phyloP scores from a whole-genome alignment of 805 yeast genomes.

The Myxozyma sirexii region DNA sequence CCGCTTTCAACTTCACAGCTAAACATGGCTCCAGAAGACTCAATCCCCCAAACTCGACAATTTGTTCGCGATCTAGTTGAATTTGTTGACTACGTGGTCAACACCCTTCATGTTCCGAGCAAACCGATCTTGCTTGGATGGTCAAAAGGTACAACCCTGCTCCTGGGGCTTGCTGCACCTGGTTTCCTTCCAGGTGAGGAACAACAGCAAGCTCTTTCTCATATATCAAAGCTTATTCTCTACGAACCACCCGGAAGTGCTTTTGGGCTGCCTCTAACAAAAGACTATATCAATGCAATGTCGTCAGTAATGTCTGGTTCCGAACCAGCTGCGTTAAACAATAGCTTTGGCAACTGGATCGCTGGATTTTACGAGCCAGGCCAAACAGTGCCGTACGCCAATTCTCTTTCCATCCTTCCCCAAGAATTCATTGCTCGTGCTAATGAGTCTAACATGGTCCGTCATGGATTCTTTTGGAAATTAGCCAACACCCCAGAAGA shows the following conservation, averaged over 20 bases:
- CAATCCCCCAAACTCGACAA: not conserved
- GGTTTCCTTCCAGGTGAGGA: constrained; percentile 3
- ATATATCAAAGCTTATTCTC: not conserved
- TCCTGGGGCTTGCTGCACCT: constrained; percentile 4
- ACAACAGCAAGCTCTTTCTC: not conserved
- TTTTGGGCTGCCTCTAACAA: constrained; percentile 8
- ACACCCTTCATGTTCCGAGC: not conserved
- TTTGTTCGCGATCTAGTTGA: constrained; percentile 7
- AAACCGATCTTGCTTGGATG: constrained; percentile 12
- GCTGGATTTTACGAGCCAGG: constrained; percentile 18
- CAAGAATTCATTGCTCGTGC: not conserved
- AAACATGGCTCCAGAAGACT: not conserved
- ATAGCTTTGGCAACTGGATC: constrained; percentile 10
- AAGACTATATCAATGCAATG: constrained; percentile 8
- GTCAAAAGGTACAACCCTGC: constrained; percentile 13
- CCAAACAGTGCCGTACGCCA: not conserved
- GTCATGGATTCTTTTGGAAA: constrained; percentile 10
- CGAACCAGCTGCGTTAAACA: not conserved
- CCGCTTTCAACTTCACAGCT: not conserved
- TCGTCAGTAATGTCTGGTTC: not conserved
- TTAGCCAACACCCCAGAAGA: not conserved
- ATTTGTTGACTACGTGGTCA: not conserved
- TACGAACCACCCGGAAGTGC: constrained; percentile 20
- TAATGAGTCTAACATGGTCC: constrained; percentile 6
- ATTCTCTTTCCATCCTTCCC: not conserved